Conservation (phyloP, 2,329 filamentous ascomycete species). For the Aspergillus oerlinghausenensis region DNA sequence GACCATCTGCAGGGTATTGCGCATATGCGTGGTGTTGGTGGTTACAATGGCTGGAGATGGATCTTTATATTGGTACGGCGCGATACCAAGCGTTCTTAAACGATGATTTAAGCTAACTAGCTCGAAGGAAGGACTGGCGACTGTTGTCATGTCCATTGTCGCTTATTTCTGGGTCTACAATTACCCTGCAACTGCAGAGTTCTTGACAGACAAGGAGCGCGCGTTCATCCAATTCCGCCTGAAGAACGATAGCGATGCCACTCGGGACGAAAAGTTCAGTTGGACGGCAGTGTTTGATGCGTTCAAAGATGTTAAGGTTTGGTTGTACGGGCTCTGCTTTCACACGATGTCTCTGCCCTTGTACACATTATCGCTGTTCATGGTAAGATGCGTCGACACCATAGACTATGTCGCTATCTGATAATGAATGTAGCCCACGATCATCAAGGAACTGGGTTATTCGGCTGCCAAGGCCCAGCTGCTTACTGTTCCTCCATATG, state of each 20-base stretch:
- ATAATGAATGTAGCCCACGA: slow-evolving; percentile 29
- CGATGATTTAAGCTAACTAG: background rate
- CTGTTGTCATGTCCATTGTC: slow-evolving; percentile 50
- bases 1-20: slow-evolving; percentile 41
- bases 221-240: slow-evolving; percentile 59
- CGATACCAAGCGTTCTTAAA: background rate
- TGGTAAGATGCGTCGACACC: slow-evolving; percentile 17
- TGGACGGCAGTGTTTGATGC: slow-evolving; percentile 64
- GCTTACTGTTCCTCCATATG: slow-evolving; percentile 61
- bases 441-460: slow-evolving; percentile 42
- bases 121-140: slow-evolving; percentile 61
- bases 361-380: slow-evolving; percentile 37
- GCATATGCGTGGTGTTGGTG: slow-evolving; percentile 44
- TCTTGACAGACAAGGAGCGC: slow-evolving; percentile 48
- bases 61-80: slow-evolving; percentile 54
- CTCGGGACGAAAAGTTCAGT: slow-evolving; percentile 61
- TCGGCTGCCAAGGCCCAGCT: slow-evolving; percentile 44
- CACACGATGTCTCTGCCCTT: slow-evolving; percentile 65
- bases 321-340: slow-evolving; percentile 67
- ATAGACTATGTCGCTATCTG: background rate
- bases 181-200: slow-evolving; percentile 40
- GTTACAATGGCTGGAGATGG: slow-evolving; percentile 57
- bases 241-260: slow-evolving; percentile 64
- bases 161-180: slow-evolving; percentile 41
- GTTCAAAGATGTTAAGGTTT: slow-evolving; percentile 64